Evolutionary conservation across 2,329 filamentous ascomycete species (phyloP), one percentile per base, ranked within the genome.

Genomic region (Fusarium metavorans): DNA sequence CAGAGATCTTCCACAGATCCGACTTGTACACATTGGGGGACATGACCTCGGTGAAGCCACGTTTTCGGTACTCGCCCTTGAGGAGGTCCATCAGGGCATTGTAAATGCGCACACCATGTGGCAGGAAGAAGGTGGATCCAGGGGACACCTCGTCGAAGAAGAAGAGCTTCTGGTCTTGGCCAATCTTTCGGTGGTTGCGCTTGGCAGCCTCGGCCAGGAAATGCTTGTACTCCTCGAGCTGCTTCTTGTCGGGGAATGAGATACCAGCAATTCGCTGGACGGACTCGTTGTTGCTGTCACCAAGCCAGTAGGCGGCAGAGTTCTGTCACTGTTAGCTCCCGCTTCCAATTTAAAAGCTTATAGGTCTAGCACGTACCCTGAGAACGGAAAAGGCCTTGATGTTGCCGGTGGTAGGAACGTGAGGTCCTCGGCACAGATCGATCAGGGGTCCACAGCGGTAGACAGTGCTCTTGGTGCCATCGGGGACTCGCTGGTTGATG

Each of bases 201-300:
- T 98, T 98, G 71, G 97, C 96, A n/a, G 97, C 97, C 85, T 99
- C 97, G 80, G 98, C 96, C 34, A 99, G 89, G 85, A 97, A 97
- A 81, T 96, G 95, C 85, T 97, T 92, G 87, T 98, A 95, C 80
- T 97, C 95, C 56, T 94, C 92, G 86, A 99, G 94, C 79, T 92
- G 90, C 86, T 98, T 97, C 90, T 99, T 98, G 84, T 98, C 95
- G 5, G 96, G 96, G 84, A 91, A 99, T 7, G 95, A 97, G 67
- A 99, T 93, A 84, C 97, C 97, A 79, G 98, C 97, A 79, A 99
- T 97, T 80, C 97, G 93, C 85, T 99, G 97, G 54, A 99, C 89
- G 32, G 95, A 97, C 84, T 98, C 96, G 82, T 98, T 98, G 81
- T 93, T 91, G 80, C 95, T 93, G 83, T 98, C 94, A 66, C 97